Evolutionary conservation across 805 yeast genomes (phyloP).

Genomic region (Candida vaughaniae): DNA sequence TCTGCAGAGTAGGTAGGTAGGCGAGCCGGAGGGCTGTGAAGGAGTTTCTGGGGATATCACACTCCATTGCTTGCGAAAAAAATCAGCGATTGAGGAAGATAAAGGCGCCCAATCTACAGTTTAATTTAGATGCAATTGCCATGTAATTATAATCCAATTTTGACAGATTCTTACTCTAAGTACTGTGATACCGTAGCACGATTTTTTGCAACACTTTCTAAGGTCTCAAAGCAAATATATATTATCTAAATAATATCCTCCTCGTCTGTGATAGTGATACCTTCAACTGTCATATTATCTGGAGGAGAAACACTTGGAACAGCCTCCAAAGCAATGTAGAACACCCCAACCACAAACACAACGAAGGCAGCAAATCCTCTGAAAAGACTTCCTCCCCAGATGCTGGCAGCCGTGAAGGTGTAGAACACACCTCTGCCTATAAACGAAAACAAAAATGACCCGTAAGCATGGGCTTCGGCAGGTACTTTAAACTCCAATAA

Average conservation of each 20-base stretch:
- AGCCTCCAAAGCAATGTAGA: slow-evolving; percentile 62
- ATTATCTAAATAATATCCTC: too few species aligned
- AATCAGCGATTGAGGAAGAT: too few species aligned
- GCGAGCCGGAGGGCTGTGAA: slow-evolving; percentile 61
- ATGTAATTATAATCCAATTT: too few species aligned
- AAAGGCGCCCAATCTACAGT: too few species aligned
- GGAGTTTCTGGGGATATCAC: slow-evolving; percentile 48
- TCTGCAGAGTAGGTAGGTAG: slow-evolving; percentile 48
- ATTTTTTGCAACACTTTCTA: too few species aligned
- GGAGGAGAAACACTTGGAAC: slow-evolving; percentile 78
- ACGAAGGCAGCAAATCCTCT: slow-evolving; percentile 59
- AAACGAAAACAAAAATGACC: slow-evolving; percentile 66
- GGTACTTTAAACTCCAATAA: slow-evolving; percentile 51
- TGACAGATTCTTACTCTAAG: too few species aligned
- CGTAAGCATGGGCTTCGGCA: slow-evolving; percentile 61
- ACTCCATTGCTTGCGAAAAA: too few species aligned
- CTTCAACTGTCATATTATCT: slow-evolving; percentile 65
- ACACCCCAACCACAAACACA: slow-evolving; percentile 60
- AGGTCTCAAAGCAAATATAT: too few species aligned
- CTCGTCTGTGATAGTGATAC: slow-evolving; percentile 38
- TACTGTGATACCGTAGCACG: too few species aligned
- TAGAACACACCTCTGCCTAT: slow-evolving; percentile 69
- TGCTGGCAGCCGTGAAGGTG: slow-evolving; percentile 35
- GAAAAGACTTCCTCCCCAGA: slow-evolving; percentile 51
- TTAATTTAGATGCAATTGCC: too few species aligned